A percentile compares a stretch with the other conserved stretches of the same genome.
These are phyloP conservation scores for Penicillium salamii DNA, from an alignment of 495 filamentous ascomycete species.

Conservation along the genomic window DNA sequence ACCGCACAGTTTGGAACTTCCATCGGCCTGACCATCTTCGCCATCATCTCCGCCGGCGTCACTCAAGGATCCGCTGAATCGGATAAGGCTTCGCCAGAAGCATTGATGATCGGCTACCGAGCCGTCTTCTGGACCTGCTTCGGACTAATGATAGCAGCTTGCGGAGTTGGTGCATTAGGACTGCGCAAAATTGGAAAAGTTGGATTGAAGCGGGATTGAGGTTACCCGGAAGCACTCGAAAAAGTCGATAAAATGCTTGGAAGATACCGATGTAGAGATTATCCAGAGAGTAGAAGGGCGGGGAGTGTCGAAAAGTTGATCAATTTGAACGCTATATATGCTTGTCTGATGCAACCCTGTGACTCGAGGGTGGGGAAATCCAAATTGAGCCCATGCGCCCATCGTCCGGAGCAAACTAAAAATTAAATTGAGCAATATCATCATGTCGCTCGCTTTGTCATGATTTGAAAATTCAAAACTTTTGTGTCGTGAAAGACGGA, in stretches of 20 bases:
- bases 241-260: too few species aligned
- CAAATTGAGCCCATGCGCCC: too few species aligned
- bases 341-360: too few species aligned
- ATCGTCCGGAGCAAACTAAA: too few species aligned
- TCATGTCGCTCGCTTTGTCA: slow-evolving; percentile 2
- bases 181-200: slow-evolving; percentile 52
- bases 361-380: too few species aligned
- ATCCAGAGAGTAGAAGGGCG: neutral
- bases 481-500: slow-evolving; percentile 11
- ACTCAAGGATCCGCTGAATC: slow-evolving; percentile 33
- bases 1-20: slow-evolving; percentile 59
- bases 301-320: too few species aligned
- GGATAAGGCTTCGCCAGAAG: slow-evolving; percentile 31
- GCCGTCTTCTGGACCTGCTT: slow-evolving; percentile 61
- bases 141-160: slow-evolving; percentile 41
- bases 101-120: slow-evolving; percentile 55
- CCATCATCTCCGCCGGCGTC: slow-evolving; percentile 52
- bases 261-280: too few species aligned
- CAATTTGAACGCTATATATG: too few species aligned
- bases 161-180: slow-evolving; percentile 43
- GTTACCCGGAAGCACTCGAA: too few species aligned
- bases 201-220: slow-evolving; percentile 50
- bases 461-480: slow-evolving; percentile 3
- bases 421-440: neutral
- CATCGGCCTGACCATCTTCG: slow-evolving; percentile 55